Conservation (phyloP, 1,284 basidiomycete genomes). For the Vanrija sp. region DNA sequence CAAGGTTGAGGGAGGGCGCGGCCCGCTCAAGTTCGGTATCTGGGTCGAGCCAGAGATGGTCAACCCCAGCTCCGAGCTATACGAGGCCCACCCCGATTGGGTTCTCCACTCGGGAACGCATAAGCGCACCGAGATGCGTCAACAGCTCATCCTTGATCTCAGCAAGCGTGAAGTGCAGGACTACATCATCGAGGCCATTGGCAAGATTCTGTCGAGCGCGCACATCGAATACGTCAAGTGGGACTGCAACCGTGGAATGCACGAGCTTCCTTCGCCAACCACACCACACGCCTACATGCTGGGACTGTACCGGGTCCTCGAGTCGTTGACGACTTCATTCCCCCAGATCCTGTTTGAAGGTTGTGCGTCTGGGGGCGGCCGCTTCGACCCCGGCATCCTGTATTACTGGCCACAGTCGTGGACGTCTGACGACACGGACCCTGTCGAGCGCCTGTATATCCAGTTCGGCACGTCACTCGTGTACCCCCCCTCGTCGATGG, state of each 20-base stretch:
- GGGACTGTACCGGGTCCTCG: slow-evolving; percentile 26
- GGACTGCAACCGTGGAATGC: slow-evolving; percentile 30
- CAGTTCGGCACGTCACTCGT: slow-evolving; percentile 27
- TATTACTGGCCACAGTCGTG: slow-evolving; percentile 27
- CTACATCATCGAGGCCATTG: slow-evolving; percentile 23
- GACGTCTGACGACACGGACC: slow-evolving; percentile 33
- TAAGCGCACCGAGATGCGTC: slow-evolving; percentile 16
- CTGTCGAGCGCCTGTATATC: slow-evolving; percentile 21
- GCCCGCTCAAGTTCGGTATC: slow-evolving; percentile 22
- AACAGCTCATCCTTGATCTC: slow-evolving; percentile 29
- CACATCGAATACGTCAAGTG: slow-evolving; percentile 30
- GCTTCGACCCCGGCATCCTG: slow-evolving; percentile 29
- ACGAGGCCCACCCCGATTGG: slow-evolving; percentile 29
- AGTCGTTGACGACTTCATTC: slow-evolving; percentile 20
- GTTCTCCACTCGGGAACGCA: slow-evolving; percentile 15
- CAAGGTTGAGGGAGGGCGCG: neutral
- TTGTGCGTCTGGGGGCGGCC: slow-evolving; percentile 29
- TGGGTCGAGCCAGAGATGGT: slow-evolving; percentile 38
- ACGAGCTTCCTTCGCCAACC: slow-evolving; percentile 20
- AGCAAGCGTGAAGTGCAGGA: slow-evolving; percentile 21
- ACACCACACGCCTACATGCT: slow-evolving; percentile 25
- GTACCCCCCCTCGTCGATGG: slow-evolving; percentile 25
- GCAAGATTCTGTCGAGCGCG: slow-evolving; percentile 12
- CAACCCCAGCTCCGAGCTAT: slow-evolving; percentile 24
- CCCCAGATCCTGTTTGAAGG: slow-evolving; percentile 28